Conservation (phyloP, 768 basidiomycete genomes). For the Exsudoporus frostii region DNA sequence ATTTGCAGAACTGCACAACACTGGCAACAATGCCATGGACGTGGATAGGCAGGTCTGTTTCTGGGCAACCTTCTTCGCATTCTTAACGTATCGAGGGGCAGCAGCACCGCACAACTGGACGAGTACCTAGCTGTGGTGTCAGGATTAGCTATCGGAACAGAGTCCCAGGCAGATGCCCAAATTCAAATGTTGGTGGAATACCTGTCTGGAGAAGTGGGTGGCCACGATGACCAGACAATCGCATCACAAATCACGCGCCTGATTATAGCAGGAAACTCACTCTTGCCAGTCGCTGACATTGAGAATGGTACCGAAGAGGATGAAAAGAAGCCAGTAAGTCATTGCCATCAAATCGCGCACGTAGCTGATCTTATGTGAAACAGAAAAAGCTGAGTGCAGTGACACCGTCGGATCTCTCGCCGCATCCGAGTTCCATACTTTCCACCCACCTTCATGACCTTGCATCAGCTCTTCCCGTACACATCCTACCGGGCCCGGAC, state of each 20-base stretch:
- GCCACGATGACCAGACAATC: conserved; percentile 55
- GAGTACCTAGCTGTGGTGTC: conserved; percentile 86
- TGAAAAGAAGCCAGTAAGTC: conserved; percentile 58
- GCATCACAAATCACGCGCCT: conserved; percentile 78
- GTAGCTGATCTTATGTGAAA: conserved; percentile 14
- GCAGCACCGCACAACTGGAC: conserved; percentile 35
- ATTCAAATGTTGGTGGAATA: conserved; percentile 90
- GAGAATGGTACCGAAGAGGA: conserved; percentile 37
- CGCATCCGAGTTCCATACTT: conserved; percentile 70
- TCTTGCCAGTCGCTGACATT: conserved; percentile 47
- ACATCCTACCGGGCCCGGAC: conserved; percentile 80
- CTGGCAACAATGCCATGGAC: conserved; percentile 51
- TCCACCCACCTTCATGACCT: conserved; percentile 73
- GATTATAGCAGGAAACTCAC: conserved; percentile 87
- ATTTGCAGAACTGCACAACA: conserved; percentile 24
- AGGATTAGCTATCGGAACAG: conserved; percentile 75
- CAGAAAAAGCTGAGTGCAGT: conserved; percentile 69
- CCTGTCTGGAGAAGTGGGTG: conserved; percentile 80
- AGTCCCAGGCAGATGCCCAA: conserved; percentile 61
- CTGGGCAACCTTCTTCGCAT: neutral
- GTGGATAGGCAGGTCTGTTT: conserved; percentile 51
- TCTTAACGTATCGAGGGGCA: conserved; percentile 10
- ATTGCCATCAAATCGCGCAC: neutral
- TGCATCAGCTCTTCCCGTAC: conserved; percentile 74
- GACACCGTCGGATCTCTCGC: conserved; percentile 52